These are phyloP conservation scores for Ballota nigra DNA, from an alignment of 257 asterid genomes.

Conservation along the genomic window DNA sequence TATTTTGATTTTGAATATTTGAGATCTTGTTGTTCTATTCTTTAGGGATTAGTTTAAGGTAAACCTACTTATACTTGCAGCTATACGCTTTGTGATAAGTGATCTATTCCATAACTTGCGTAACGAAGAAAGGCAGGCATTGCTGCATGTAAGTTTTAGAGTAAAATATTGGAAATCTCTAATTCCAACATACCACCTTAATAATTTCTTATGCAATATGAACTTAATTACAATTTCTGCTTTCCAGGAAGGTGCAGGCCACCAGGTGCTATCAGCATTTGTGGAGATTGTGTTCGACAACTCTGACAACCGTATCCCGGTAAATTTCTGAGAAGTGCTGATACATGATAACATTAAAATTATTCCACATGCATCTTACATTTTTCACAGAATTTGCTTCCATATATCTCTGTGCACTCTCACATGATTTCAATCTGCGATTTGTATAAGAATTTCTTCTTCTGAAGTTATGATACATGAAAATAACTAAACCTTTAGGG, in stretches of 20 bases:
- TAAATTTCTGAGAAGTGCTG: constrained; percentile 28
- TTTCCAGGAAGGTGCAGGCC: constrained; percentile 96
- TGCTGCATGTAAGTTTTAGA: constrained; percentile 80
- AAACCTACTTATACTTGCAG: constrained; percentile 40
- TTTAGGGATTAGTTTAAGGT: constrained; percentile 3
- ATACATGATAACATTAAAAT: constrained; percentile 1
- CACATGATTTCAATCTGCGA: not conserved
- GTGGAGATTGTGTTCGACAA: constrained; percentile 98
- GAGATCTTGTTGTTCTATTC: not conserved
- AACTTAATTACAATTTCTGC: constrained; percentile 19
- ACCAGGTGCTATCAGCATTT: constrained; percentile 88
- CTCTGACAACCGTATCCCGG: constrained; percentile 95
- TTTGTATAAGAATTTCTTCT: constrained; percentile 6
- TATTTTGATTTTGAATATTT: constrained; percentile 29
- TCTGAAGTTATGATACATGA: constrained; percentile 11
- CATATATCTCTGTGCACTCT: constrained; percentile 8
- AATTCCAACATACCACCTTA: not conserved
- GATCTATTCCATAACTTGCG: constrained; percentile 94
- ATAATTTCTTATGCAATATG: constrained; percentile 4
- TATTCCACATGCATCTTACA: not conserved
- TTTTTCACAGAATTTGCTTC: constrained; percentile 5
- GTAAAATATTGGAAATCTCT: constrained; percentile 7
- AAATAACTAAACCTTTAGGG: not conserved
- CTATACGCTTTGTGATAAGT: constrained; percentile 91
- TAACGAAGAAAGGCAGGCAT: constrained; percentile 87